phyloP scores from a whole-genome alignment of 129 eudicot genomes.

The Tagetes erecta region DNA sequence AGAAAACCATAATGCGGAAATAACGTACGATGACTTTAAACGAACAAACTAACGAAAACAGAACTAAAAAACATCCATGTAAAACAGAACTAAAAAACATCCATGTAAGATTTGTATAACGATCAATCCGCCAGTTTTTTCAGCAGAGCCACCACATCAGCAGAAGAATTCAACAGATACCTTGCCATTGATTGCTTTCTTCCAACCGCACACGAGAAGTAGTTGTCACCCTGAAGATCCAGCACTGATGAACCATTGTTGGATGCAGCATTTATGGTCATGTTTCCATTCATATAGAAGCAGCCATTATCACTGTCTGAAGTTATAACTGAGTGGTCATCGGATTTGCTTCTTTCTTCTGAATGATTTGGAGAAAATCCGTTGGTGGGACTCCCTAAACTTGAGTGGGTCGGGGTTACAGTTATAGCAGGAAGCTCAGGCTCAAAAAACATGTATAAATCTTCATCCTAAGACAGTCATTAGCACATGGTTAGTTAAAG shows the following conservation, averaged over 20 bases:
- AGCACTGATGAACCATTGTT: slow-evolving; percentile 59
- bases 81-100: slow-evolving; percentile 8
- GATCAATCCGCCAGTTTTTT: slow-evolving; percentile 48
- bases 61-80: slow-evolving; percentile 15
- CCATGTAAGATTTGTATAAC: slow-evolving; percentile 13
- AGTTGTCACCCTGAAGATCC: slow-evolving; percentile 74
- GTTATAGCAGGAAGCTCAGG: slow-evolving; percentile 69
- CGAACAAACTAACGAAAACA: slow-evolving; percentile 5
- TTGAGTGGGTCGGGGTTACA: slow-evolving; percentile 43
- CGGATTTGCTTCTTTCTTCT: slow-evolving; percentile 27
- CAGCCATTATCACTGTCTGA: slow-evolving; percentile 37
- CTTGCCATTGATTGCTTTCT: slow-evolving; percentile 70
- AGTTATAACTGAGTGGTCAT: slow-evolving; percentile 28
- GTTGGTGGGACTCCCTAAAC: slow-evolving; percentile 35
- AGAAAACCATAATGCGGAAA: neutral
- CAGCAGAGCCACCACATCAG: slow-evolving; percentile 69
- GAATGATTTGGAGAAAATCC: slow-evolving; percentile 34
- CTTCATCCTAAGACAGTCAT: slow-evolving; percentile 68
- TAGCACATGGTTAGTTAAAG: neutral
- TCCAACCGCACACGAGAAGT: slow-evolving; percentile 91
- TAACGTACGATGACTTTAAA: neutral
- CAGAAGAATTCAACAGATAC: slow-evolving; percentile 64
- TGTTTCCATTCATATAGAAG: slow-evolving; percentile 33
- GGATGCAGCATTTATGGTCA: slow-evolving; percentile 44
- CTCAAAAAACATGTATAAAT: slow-evolving; percentile 81